These are phyloP conservation scores for Macrophomina phaseolina DNA, from an alignment of 2,329 filamentous ascomycete species.

Conservation along the genomic window DNA sequence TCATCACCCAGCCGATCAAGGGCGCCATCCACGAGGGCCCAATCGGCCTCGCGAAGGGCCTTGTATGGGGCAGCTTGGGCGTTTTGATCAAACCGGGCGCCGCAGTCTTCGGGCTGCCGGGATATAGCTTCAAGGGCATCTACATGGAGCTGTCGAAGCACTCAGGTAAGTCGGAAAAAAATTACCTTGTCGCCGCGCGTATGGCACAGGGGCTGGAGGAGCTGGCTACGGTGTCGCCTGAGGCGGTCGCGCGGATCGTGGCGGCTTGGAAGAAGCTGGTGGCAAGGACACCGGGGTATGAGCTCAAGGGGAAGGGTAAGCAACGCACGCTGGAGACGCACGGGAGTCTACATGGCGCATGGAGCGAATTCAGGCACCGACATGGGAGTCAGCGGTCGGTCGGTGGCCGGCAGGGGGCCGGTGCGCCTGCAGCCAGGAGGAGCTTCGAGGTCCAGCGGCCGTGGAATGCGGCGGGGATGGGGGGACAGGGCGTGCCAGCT, in stretches of 20 bases:
- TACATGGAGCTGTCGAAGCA: constrained; percentile 32
- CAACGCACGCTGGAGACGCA: not conserved
- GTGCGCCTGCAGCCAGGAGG: not conserved
- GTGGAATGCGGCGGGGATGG: not conserved
- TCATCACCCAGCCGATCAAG: constrained; percentile 31
- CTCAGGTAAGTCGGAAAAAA: constrained; percentile 29
- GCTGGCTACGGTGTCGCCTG: not conserved
- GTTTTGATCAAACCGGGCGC: constrained; percentile 35
- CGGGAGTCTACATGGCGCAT: not conserved
- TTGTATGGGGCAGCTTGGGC: constrained; percentile 36
- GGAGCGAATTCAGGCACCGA: not conserved
- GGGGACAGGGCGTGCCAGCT: not conserved
- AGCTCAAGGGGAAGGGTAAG: not conserved
- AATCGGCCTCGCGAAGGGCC: constrained; percentile 34
- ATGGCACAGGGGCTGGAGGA: constrained; percentile 34
- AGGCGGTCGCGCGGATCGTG: not conserved
- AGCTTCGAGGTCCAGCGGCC: not conserved
- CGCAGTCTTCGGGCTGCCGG: constrained; percentile 31
- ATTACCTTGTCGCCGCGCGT: constrained; percentile 31
- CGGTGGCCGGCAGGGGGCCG: not conserved
- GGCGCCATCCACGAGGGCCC: constrained; percentile 34
- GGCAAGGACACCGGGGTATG: not conserved
- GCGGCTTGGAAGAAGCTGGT: not conserved
- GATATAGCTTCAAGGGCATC: constrained; percentile 32
- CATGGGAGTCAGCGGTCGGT: not conserved